Percentiles rank a stretch among this genome's conserved stretches.
Evolutionary conservation across 805 yeast genomes (phyloP).

Genomic region (Saturnispora zaruensis): DNA sequence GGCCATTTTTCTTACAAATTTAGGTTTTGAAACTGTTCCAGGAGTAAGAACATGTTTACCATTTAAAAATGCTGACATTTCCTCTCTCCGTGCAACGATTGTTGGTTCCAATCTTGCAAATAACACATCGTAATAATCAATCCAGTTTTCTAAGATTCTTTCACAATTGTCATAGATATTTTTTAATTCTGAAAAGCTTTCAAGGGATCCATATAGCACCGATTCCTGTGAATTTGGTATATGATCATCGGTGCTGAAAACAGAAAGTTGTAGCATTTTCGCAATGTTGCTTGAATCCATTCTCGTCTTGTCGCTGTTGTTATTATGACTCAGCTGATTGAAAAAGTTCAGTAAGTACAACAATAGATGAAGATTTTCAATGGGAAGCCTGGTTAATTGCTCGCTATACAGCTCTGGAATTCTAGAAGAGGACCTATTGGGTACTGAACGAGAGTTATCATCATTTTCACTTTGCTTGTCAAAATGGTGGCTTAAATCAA

Average conservation of each 20-base stretch:
- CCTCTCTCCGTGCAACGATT: slow-evolving; percentile 5
- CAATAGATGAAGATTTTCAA: slow-evolving; percentile 27
- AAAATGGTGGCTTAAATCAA: background rate
- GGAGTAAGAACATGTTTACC: slow-evolving; percentile 11
- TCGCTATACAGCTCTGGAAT: slow-evolving; percentile 1
- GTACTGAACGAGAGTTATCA: background rate
- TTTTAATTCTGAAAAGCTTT: slow-evolving; percentile 12
- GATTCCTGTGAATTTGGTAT: background rate
- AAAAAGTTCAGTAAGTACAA: slow-evolving; percentile 25
- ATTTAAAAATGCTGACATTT: slow-evolving; percentile 13
- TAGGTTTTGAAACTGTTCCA: background rate
- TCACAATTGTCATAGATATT: slow-evolving; percentile 23
- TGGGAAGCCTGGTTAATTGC: slow-evolving; percentile 15
- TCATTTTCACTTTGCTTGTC: background rate
- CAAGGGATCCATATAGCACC: slow-evolving; percentile 13
- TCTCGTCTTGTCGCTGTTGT: slow-evolving; percentile 25
- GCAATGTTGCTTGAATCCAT: slow-evolving; percentile 32
- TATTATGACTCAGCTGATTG: slow-evolving; percentile 18
- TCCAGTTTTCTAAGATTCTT: slow-evolving; percentile 23
- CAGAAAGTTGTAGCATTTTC: slow-evolving; percentile 32
- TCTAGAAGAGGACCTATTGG: background rate
- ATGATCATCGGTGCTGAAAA: slow-evolving; percentile 28
- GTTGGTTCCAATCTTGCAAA: slow-evolving; percentile 10
- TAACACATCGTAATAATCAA: slow-evolving; percentile 16
- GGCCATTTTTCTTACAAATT: background rate